These are phyloP conservation scores for Wickerhamomyces alni DNA, from an alignment of 805 yeast species.

Conservation along the genomic window DNA sequence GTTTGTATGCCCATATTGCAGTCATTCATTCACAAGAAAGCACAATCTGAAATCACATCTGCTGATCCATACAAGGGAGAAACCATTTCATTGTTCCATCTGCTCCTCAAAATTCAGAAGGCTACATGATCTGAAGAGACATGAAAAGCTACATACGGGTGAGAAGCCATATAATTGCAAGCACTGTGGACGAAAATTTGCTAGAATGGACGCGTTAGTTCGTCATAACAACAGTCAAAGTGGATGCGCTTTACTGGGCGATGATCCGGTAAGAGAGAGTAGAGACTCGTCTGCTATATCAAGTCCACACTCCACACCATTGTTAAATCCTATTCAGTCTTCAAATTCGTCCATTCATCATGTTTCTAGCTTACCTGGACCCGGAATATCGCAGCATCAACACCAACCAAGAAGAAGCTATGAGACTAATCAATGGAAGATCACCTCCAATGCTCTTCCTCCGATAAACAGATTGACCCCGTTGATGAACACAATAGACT, in stretches of 20 bases:
- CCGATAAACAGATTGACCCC: slow-evolving; percentile 7
- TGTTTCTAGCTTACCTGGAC: not conserved
- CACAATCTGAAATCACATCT: slow-evolving; percentile 73
- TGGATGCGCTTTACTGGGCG: slow-evolving; percentile 19
- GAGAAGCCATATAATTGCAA: slow-evolving; percentile 62
- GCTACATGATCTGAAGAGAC: slow-evolving; percentile 72
- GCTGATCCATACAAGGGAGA: slow-evolving; percentile 57
- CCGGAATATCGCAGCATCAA: not conserved
- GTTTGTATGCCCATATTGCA: slow-evolving; percentile 52
- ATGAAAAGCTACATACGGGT: slow-evolving; percentile 69
- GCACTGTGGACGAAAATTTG: slow-evolving; percentile 58
- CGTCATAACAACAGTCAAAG: slow-evolving; percentile 51
- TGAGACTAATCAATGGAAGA: slow-evolving; percentile 11
- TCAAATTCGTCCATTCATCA: not conserved
- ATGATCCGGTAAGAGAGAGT: slow-evolving; percentile 5
- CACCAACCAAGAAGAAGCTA: not conserved
- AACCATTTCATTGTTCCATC: slow-evolving; percentile 56
- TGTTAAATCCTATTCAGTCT: not conserved
- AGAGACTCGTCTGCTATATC: not conserved
- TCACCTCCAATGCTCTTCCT: slow-evolving; percentile 6
- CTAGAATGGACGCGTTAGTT: slow-evolving; percentile 69
- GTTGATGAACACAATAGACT: slow-evolving; percentile 1
- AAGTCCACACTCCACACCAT: not conserved
- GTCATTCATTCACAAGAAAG: slow-evolving; percentile 60
- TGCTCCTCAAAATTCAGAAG: slow-evolving; percentile 64